Base-by-base conservation (phyloP, 2,329 filamentous ascomycete genomes). In the Colletotrichum endophyticum region DNA sequence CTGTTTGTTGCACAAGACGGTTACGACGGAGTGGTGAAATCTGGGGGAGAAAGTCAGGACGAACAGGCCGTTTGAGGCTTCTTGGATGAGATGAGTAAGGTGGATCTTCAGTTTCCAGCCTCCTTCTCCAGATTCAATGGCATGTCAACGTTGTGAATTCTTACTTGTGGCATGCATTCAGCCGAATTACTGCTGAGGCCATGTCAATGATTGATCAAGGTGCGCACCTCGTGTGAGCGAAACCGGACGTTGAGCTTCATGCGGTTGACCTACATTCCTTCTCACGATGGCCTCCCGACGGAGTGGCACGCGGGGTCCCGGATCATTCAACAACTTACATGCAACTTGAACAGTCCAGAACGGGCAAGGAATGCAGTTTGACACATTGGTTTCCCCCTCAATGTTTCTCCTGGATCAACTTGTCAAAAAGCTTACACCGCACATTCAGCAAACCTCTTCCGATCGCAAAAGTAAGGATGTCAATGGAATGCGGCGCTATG, bases 301-400 rank as follows among this genome's bases (percentile, higher is more conserved):
- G 9, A 64, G 32, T 8, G 44, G 62, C 59, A 27, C 27, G 4
- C 27, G 16, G 27, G 56, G 56, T 62, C 64, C 34, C 16, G 39
- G 56, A 25, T 66, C 25, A 59, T 69, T 72, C 73, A 72, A 75
- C 73, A 68, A 27, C 71, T 49, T 49, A n/a, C 62, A 56, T 62
- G 64, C 59, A 56, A 19, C 9, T 44, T 53, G 44, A 39, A 64
- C 28, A 59, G 44, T 68, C 34, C 64, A 68, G 73, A 73, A 61
- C 39, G 70, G 57, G 32, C 68, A 57, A 73, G 73, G 57, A 73
- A 76, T 39, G 73, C 27, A 34, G 13, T 22, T 61, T 61, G 68
- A 56, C 66, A 70, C 32, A 64, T 32, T 39, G 16, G 16, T 36
- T 53, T 19, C n/a, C 36, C 32, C 61, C 61, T 62, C 56, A 53